A percentile compares a stretch with the other conserved stretches of the same genome.
Evolutionary conservation across 257 asterid genomes (phyloP).

Genomic region (Buddleja alternifolia): DNA sequence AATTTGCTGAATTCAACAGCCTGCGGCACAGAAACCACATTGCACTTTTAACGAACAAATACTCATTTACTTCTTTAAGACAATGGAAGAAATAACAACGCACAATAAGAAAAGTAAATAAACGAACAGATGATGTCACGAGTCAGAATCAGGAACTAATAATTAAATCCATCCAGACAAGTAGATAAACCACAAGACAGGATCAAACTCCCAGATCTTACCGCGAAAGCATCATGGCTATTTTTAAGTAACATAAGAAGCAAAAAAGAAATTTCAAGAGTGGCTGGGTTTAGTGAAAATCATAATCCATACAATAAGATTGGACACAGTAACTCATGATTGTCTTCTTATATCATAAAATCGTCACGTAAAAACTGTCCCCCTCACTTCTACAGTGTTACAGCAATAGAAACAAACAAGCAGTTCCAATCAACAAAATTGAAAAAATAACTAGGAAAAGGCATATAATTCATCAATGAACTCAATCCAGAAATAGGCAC

Average conservation of each 20-base stretch:
- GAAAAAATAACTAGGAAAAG: not conserved
- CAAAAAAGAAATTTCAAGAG: conserved; percentile 2
- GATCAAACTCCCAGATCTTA: conserved; percentile 14
- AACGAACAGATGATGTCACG: not conserved
- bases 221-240: not conserved
- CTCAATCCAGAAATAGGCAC: not conserved
- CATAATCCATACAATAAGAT: conserved; percentile 9
- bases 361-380: conserved; percentile 16
- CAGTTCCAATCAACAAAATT: conserved; percentile 13
- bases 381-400: conserved; percentile 11
- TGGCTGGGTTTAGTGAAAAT: conserved; percentile 18
- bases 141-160: conserved; percentile 6
- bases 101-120: conserved; percentile 11
- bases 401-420: not conserved
- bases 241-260: conserved; percentile 4
- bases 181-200: conserved; percentile 22
- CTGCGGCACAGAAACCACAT: conserved; percentile 45
- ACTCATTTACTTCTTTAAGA: conserved; percentile 11
- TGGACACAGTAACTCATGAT: not conserved
- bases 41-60: not conserved
- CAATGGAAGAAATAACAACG: conserved; percentile 6
- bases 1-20: conserved; percentile 93
- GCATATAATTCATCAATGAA: conserved; percentile 3
- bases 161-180: conserved; percentile 13
- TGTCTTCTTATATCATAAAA: too few species aligned